Base-by-base conservation (phyloP, 345 rosid species). In the Microcos paniculata region DNA sequence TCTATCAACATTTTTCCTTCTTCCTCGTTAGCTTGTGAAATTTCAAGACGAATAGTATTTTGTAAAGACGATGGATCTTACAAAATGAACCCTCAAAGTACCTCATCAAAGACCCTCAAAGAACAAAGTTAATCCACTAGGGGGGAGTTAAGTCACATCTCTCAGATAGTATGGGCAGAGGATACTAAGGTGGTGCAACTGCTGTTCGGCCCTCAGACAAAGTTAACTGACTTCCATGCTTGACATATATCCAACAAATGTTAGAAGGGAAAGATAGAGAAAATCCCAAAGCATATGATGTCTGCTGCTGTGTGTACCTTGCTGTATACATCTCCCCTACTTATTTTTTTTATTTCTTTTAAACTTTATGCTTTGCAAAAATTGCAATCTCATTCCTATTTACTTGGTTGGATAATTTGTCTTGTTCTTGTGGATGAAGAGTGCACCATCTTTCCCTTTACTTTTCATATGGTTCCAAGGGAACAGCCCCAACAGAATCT, bases 401-500 rank as follows among this genome's bases (percentile, higher is more conserved):
- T 35, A 35, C 40, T 35, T 48, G 53, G 49, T 38, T 46, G 62
- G 49, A 59, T n/a, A n/a, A n/a, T 40, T 78, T 78, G 84, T 73
- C 71, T 46, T 74, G 64, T 66, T 77, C 16, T 70, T 61, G 69
- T 63, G 71, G 74, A 72, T 65, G 57, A 55, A 43, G 69, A 74
- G 77, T 42, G 23, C 73, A 49, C 79, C 71, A 40, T 45, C 23
- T 52, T 33, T 69, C 62, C 35, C 40, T 35, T 74, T 49, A 58
- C 65, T 61, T 72, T 77, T 57, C 81, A 81, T 70, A 72, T 84
- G 88, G 80, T 64, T 84, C 82, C 89, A 84, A 82, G 88, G 90
- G 90, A 83, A 85, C 91, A 88, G 72, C 83, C 84, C 83, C 88
- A 85, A 88, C 92, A 84, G 89, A 87, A 85, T 88, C 90, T 87